These are phyloP conservation scores for Entomortierella lignicola DNA, from an alignment of 192 early-diverging fungal genomes.

Conservation along the genomic window DNA sequence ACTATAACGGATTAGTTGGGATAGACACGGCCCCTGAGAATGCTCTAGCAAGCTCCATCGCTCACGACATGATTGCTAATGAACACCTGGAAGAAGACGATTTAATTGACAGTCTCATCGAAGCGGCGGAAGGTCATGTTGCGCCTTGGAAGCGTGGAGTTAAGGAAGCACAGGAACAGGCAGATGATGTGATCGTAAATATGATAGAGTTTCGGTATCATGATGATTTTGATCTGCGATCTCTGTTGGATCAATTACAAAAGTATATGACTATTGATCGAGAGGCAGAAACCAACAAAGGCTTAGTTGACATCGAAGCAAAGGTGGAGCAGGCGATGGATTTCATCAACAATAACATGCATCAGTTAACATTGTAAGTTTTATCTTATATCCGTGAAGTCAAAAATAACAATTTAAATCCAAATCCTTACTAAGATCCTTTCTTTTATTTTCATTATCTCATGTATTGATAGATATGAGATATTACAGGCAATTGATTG, in stretches of 20 bases:
- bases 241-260: conserved; percentile 2
- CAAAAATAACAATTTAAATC: background rate
- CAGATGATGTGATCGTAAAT: background rate
- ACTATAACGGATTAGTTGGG: background rate
- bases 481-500: conserved; percentile 5
- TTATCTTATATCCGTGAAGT: background rate
- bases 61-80: background rate
- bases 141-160: conserved; percentile 17
- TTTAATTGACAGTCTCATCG: conserved; percentile 9
- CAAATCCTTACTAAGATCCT: background rate
- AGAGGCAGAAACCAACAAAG: background rate
- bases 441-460: no score
- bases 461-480: conserved; percentile 25
- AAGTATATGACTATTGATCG: background rate
- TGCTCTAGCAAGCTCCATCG: background rate
- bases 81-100: background rate
- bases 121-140: conserved; percentile 4
- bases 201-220: background rate
- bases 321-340: conserved; percentile 19
- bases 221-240: background rate
- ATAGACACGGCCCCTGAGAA: background rate
- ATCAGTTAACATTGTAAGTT: conserved; percentile 9
- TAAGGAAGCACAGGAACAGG: conserved; percentile 8
- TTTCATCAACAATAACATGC: background rate
- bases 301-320: background rate